Percentiles rank a stretch among this genome's conserved stretches.
These are phyloP conservation scores for Arthromyces matolae DNA, from an alignment of 768 basidiomycete genomes.

Conservation along the genomic window DNA sequence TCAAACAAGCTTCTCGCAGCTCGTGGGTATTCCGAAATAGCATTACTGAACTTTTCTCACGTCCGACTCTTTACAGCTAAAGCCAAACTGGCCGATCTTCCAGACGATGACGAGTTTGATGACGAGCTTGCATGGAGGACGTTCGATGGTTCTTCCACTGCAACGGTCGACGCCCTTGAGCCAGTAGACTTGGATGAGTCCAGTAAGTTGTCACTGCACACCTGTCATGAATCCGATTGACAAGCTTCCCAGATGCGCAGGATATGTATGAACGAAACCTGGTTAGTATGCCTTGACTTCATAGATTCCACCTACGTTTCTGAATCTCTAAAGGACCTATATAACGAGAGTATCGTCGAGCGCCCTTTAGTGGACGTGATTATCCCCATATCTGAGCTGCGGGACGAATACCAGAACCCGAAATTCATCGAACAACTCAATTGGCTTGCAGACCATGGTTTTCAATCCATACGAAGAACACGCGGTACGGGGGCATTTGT, in stretches of 20 bases:
- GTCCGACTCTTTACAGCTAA: slow-evolving; percentile 13
- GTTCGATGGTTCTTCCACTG: too few species aligned
- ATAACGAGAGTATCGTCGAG: slow-evolving; percentile 34
- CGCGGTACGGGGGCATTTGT: slow-evolving; percentile 59
- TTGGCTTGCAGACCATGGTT: slow-evolving; percentile 61
- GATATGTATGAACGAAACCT: slow-evolving; percentile 24
- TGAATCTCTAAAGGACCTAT: slow-evolving; percentile 14
- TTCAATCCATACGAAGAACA: slow-evolving; percentile 63
- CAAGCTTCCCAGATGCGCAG: background rate
- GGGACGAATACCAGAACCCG: slow-evolving; percentile 64
- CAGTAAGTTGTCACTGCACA: too few species aligned
- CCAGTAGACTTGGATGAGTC: too few species aligned
- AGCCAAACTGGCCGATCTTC: slow-evolving; percentile 14
- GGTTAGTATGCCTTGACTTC: slow-evolving; percentile 9
- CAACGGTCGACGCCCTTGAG: too few species aligned
- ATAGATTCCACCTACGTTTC: background rate
- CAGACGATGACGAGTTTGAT: too few species aligned
- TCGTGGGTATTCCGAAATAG: slow-evolving; percentile 10
- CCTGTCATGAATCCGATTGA: too few species aligned
- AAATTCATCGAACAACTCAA: slow-evolving; percentile 74
- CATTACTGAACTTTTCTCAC: background rate
- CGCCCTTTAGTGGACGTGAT: slow-evolving; percentile 56
- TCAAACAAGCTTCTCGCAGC: slow-evolving; percentile 9
- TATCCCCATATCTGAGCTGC: slow-evolving; percentile 49
- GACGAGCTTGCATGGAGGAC: background rate